A percentile compares a stretch with the other conserved stretches of the same genome.
Evolutionary conservation across 805 yeast species (phyloP).

Genomic region (Suhomyces pyralidae): DNA sequence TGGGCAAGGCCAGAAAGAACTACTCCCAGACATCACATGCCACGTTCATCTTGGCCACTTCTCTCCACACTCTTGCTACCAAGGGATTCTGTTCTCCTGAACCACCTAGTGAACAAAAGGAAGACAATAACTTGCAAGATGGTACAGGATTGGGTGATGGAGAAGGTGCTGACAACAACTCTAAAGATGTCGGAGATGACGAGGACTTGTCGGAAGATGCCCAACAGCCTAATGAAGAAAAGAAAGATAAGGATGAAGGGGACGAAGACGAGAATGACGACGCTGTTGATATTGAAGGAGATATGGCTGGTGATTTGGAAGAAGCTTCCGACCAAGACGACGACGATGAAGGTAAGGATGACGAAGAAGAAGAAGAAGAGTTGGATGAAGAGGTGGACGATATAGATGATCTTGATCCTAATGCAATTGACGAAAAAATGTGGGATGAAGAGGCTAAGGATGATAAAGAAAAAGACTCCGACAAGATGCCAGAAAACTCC

Average conservation of each 20-base stretch:
- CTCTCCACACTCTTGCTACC: slow-evolving; percentile 60
- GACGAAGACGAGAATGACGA: slow-evolving; percentile 68
- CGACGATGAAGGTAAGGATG: slow-evolving; percentile 45
- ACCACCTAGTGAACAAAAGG: slow-evolving; percentile 63
- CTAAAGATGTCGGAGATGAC: slow-evolving; percentile 86
- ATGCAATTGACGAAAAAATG: slow-evolving; percentile 95
- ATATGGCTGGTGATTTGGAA: slow-evolving; percentile 92
- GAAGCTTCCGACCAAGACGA: slow-evolving; percentile 67
- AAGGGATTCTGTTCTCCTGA: slow-evolving; percentile 94
- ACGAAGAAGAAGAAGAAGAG: slow-evolving; percentile 50
- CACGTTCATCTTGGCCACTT: slow-evolving; percentile 52
- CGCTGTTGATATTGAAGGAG: slow-evolving; percentile 94
- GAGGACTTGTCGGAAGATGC: slow-evolving; percentile 82
- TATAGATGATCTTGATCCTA: slow-evolving; percentile 86
- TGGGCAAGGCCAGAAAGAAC: slow-evolving; percentile 43
- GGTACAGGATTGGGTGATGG: slow-evolving; percentile 96
- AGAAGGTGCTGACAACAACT: slow-evolving; percentile 74
- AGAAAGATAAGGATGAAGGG: slow-evolving; percentile 56
- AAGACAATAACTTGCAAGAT: slow-evolving; percentile 61
- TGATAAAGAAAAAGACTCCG: slow-evolving; percentile 79
- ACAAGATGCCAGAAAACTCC: slow-evolving; percentile 58
- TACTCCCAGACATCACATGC: slow-evolving; percentile 60
- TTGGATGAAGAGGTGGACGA: slow-evolving; percentile 88
- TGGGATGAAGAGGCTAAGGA: slow-evolving; percentile 91
- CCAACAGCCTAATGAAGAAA: slow-evolving; percentile 70